phyloP scores from a whole-genome alignment of 228 moss, liverwort and hornwort species.

The Sphagnum fallax region DNA sequence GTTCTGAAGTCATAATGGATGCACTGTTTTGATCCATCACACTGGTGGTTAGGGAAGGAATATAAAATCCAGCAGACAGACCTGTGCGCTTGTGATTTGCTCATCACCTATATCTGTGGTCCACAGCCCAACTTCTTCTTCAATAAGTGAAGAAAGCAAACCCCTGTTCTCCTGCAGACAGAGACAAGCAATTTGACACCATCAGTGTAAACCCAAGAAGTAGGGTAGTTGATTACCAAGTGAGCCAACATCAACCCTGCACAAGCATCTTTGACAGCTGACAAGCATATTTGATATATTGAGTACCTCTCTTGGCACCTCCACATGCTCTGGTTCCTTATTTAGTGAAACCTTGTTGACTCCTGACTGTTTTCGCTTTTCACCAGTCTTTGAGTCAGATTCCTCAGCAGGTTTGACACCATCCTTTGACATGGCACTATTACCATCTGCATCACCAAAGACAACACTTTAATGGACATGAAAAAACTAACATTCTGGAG shows the following conservation, averaged over 20 bases:
- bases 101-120: constrained; percentile 65
- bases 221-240: not conserved
- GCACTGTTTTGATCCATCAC: no score
- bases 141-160: constrained; percentile 44
- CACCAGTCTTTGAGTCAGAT: not conserved
- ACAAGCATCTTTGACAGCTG: not conserved
- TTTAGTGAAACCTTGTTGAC: not conserved
- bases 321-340: not conserved
- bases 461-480: not conserved
- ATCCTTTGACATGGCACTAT: not conserved
- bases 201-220: not conserved
- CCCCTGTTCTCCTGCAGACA: constrained; percentile 44
- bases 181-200: not conserved
- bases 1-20: no score
- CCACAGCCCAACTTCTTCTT: constrained; percentile 72
- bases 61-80: not conserved
- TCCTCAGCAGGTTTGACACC: not conserved
- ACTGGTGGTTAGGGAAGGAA: no score
- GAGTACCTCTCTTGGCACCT: not conserved
- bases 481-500: not conserved
- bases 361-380: not conserved
- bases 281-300: not conserved
- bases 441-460: not conserved
- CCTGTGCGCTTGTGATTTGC: constrained; percentile 41
- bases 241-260: not conserved